A percentile compares a stretch with the other conserved stretches of the same genome.
phyloP scores from a whole-genome alignment of 1,139 yeast genomes.

The Debaryomyces sp. region DNA sequence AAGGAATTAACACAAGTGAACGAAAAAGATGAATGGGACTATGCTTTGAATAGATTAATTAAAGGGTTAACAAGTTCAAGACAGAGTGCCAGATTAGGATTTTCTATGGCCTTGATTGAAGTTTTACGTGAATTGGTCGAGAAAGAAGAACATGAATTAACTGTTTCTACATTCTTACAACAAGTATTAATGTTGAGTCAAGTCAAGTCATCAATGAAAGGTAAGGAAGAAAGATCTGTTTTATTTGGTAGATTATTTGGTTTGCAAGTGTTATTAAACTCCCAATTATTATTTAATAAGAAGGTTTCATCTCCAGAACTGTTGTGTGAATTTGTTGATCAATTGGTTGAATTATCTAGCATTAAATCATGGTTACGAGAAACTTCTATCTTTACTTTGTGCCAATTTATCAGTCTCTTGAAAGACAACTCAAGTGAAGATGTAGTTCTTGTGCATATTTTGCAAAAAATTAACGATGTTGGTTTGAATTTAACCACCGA shows the following conservation, averaged over 20 bases:
- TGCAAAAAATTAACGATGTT: conserved; percentile 50
- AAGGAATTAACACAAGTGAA: conserved; percentile 54
- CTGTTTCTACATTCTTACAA: conserved; percentile 41
- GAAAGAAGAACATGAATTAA: conserved; percentile 28
- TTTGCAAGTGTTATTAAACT: conserved; percentile 70
- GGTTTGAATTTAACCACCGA: conserved; percentile 72
- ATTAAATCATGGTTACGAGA: conserved; percentile 87
- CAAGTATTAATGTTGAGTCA: conserved; percentile 46
- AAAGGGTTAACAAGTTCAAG: conserved; percentile 82
- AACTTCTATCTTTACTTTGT: conserved; percentile 72
- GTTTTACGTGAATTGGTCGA: conserved; percentile 53
- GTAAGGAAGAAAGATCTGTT: conserved; percentile 80
- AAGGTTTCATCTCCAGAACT: conserved; percentile 28
- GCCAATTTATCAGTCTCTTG: conserved; percentile 43
- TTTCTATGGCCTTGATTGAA: conserved; percentile 86
- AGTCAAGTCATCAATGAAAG: conserved; percentile 58
- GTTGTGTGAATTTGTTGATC: conserved; percentile 40
- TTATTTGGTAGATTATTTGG: conserved; percentile 88
- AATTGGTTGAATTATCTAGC: conserved; percentile 60
- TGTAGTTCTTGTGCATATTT: conserved; percentile 30
- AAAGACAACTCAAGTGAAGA: conserved; percentile 15
- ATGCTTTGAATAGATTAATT: conserved; percentile 75
- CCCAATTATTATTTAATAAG: conserved; percentile 44
- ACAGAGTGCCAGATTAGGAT: conserved; percentile 85
- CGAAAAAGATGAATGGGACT: conserved; percentile 68